These are phyloP conservation scores for Carex myosuroides DNA, from an alignment of 176 grass and related monocot genomes.

Conservation along the genomic window DNA sequence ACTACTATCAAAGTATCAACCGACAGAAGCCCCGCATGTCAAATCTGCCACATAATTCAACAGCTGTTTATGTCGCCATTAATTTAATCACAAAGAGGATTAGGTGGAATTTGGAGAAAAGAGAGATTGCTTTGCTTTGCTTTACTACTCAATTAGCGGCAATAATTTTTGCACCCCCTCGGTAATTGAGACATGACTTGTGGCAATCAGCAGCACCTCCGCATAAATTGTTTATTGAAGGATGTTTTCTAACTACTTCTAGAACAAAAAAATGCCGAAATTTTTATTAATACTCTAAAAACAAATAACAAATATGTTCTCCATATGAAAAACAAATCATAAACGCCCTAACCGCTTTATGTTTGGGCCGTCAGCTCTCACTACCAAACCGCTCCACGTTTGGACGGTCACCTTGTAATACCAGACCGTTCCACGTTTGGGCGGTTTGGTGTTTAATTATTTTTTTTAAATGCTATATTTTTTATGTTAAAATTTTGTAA, in stretches of 20 bases:
- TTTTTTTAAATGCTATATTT: too few relatives aligned
- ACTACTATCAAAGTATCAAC: not conserved
- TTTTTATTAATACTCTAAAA: too few relatives aligned
- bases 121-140: not conserved
- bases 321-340: too few relatives aligned
- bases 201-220: not conserved
- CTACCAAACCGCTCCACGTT: too few relatives aligned
- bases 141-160: conserved; percentile 14
- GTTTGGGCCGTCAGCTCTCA: too few relatives aligned
- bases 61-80: conserved; percentile 14
- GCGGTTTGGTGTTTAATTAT: too few relatives aligned
- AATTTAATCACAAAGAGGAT: conserved; percentile 19
- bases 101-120: conserved; percentile 19
- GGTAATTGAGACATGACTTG: not conserved
- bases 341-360: too few relatives aligned
- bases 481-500: too few relatives aligned
- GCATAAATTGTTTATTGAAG: not conserved
- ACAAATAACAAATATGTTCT: too few relatives aligned
- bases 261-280: too few relatives aligned
- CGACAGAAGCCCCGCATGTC: conserved; percentile 12
- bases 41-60: conserved; percentile 16
- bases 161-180: not conserved
- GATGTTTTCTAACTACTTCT: not conserved
- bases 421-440: too few relatives aligned
- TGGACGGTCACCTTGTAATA: too few relatives aligned